Evolutionary conservation across 2,329 filamentous ascomycete species (phyloP).

Genomic region (Coleophoma cylindrospora): DNA sequence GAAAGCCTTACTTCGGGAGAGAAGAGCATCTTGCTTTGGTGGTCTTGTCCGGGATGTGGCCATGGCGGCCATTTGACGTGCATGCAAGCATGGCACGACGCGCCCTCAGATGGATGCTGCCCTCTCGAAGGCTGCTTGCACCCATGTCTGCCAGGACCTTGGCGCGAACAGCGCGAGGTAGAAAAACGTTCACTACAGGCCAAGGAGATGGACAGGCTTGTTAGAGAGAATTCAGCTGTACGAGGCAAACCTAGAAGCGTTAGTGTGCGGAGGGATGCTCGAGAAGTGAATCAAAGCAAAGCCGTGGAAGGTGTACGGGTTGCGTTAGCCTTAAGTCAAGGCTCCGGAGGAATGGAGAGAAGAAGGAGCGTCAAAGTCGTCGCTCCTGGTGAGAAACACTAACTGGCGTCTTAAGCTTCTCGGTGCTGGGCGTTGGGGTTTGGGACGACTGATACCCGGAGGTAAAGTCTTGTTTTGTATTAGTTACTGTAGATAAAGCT

Average conservation of each 20-base stretch:
- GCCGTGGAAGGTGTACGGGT: conserved; percentile 57
- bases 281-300: conserved; percentile 53
- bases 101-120: conserved; percentile 48
- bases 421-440: neutral
- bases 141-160: conserved; percentile 53
- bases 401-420: neutral
- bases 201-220: conserved; percentile 42
- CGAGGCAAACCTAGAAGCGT: conserved; percentile 6
- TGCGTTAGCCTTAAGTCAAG: conserved; percentile 32
- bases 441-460: neutral
- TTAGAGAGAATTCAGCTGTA: conserved; percentile 18
- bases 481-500: too few species aligned
- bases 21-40: conserved; percentile 39
- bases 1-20: conserved; percentile 1
- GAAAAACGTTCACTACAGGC: conserved; percentile 14
- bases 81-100: conserved; percentile 52
- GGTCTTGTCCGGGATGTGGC: conserved; percentile 57
- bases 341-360: conserved; percentile 42
- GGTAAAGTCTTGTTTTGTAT: neutral
- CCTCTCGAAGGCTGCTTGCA: conserved; percentile 62
- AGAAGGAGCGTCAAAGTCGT: conserved; percentile 62
- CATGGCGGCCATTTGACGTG: conserved; percentile 60
- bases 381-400: conserved; percentile 20
- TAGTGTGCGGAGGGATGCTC: conserved; percentile 39
- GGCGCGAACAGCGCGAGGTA: conserved; percentile 40